Evolutionary conservation across 1,139 yeast genomes (phyloP), one percentile per base, ranked within the genome.

Genomic region (Blastobotrys capitulatus): DNA sequence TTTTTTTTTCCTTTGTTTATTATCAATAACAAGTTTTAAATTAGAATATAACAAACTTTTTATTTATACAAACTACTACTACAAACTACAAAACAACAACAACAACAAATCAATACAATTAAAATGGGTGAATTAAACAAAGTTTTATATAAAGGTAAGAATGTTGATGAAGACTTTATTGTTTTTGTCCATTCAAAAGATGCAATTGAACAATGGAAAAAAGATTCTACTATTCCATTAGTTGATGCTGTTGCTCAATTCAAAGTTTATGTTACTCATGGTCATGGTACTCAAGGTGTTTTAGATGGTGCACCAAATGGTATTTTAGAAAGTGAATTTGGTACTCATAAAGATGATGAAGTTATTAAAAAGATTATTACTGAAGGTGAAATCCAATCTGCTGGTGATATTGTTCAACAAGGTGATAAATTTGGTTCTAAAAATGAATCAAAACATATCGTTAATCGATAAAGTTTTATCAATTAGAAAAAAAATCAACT

Each of bases 211-310:
- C 71, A 76, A 44, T 86, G 72, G 67, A 66, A 68, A 52, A 71
- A 74, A 43, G 80, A 80, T 41, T 75, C 77, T 54, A 64, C 78
- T 35, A 66, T 79, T 42, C 85, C 94, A 37, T 69, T 86, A 55
- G 73, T 82, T 13, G 82, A 82, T 38, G 76, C 83, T 25, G 82
- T 86, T 1, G 82, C 83, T 0, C 73, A 77, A 16, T 85, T 79
- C 71, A 78, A 83, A 61, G 76, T 86, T 15, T 46, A 76, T 63
- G 73, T 77, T 31, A 76, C 79, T 52, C 76, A 77, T 56, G 73
- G 73, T 43, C 85, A 86, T 44, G 95, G 95, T 32, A 70, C 79
- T 3, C 86, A 80, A 59, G 95, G 95, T 50, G 75, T 77, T 8
- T 66, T 84, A 34, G 88, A 83, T 52, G 82, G 79, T 60, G 95